Percentiles rank a stretch among this genome's conserved stretches.
Evolutionary conservation across 805 yeast genomes (phyloP).

Genomic region (Kregervanrija pseudodelftensis): DNA sequence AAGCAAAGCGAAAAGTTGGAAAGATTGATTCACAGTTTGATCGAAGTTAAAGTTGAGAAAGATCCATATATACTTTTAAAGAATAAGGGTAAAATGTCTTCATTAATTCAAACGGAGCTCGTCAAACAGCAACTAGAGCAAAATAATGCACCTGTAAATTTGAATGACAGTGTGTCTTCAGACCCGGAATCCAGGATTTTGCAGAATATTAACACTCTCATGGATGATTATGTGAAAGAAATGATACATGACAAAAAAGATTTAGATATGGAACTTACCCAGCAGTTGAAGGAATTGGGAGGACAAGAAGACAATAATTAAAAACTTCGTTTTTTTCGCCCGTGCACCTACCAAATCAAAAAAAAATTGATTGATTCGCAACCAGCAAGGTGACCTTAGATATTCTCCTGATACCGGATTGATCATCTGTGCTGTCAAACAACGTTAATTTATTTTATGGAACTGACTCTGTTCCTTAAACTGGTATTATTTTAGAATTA

Average conservation of each 20-base stretch:
- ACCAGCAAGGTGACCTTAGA: too few species aligned
- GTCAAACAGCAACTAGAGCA: slow-evolving; percentile 20
- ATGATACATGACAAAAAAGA: not conserved
- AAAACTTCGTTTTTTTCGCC: too few species aligned
- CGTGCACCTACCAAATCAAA: too few species aligned
- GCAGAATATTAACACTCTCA: not conserved
- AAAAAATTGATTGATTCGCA: too few species aligned
- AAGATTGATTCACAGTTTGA: slow-evolving; percentile 33
- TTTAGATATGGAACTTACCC: not conserved
- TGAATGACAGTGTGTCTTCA: not conserved
- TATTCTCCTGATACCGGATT: too few species aligned
- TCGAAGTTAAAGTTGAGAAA: slow-evolving; percentile 38
- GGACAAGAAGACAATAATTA: too few species aligned
- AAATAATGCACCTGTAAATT: too few species aligned
- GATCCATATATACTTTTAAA: slow-evolving; percentile 41
- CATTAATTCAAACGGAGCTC: slow-evolving; percentile 45
- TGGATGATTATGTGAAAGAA: not conserved
- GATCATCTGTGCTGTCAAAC: too few species aligned
- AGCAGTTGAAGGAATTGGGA: too few species aligned
- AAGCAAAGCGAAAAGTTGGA: slow-evolving; percentile 32
- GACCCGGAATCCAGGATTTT: not conserved
- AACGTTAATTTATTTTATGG: too few species aligned
- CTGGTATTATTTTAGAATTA: too few species aligned
- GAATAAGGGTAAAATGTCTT: slow-evolving; percentile 45
- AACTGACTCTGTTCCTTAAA: too few species aligned